Conservation (phyloP, 371 early-diverging fungal genomes). For the Zancudomyces culisetae region DNA sequence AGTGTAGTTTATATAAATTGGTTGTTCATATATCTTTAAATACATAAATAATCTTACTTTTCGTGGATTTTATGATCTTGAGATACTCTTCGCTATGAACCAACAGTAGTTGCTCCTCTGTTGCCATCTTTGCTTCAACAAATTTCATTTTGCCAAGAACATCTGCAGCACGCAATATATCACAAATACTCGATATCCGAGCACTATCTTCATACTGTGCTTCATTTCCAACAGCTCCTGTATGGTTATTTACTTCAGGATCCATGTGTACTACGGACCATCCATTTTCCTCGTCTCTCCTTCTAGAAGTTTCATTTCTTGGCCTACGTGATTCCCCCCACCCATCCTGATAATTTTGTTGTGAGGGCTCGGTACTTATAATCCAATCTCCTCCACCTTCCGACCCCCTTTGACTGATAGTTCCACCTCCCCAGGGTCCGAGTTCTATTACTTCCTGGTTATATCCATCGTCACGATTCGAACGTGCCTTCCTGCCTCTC, state of each 20-base stretch:
- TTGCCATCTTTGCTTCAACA: constrained; percentile 31
- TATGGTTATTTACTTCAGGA: background rate
- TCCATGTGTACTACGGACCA: background rate
- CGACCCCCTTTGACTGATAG: too few species aligned
- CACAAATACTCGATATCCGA: constrained; percentile 47
- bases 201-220: constrained; percentile 34
- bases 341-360: too few species aligned
- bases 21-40: background rate
- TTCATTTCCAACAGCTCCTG: background rate
- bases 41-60: constrained; percentile 14
- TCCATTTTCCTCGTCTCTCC: background rate
- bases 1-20: too few species aligned
- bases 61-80: constrained; percentile 16
- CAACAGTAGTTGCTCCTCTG: constrained; percentile 30
- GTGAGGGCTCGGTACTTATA: background rate
- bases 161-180: constrained; percentile 28
- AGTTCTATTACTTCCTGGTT: too few species aligned
- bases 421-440: too few species aligned
- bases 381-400: background rate
- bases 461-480: too few species aligned
- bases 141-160: constrained; percentile 29
- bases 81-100: constrained; percentile 37
- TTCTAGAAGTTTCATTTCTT: background rate
- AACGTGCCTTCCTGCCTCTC: too few species aligned
- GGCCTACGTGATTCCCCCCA: background rate